Conservation (phyloP, 495 filamentous ascomycete genomes). For the Neurospora tetrasperma region DNA sequence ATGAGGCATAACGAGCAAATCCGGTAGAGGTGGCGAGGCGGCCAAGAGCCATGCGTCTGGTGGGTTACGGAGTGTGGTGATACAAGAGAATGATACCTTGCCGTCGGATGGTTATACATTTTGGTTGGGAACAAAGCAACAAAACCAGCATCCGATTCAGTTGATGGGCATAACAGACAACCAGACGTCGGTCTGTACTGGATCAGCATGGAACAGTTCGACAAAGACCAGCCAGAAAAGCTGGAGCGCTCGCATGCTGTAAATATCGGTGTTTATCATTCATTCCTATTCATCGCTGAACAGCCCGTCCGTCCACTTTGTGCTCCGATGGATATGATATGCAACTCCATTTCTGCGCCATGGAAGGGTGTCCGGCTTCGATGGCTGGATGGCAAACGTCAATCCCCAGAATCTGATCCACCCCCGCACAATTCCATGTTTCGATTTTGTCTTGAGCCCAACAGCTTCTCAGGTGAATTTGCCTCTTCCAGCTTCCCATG, state of each 20-base stretch:
- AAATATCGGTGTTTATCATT: not conserved
- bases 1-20: not conserved
- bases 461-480: not conserved
- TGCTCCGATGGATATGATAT: not conserved
- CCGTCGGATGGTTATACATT: not conserved
- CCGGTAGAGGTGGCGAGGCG: not conserved
- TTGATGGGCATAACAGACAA: not conserved
- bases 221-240: not conserved
- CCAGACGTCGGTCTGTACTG: not conserved
- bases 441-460: not conserved
- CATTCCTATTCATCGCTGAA: not conserved
- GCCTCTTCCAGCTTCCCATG: not conserved
- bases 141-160: not conserved
- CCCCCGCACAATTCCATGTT: not conserved
- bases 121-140: not conserved
- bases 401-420: not conserved
- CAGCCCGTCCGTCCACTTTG: not conserved
- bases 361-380: not conserved
- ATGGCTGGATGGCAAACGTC: not conserved
- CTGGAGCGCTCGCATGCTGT: not conserved
- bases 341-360: not conserved
- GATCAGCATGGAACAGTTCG: not conserved
- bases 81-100: not conserved
- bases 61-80: not conserved
- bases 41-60: not conserved